These are phyloP conservation scores for Cardamine chenopodiifolia DNA, from an alignment of 345 rosid genomes.

Conservation along the genomic window DNA sequence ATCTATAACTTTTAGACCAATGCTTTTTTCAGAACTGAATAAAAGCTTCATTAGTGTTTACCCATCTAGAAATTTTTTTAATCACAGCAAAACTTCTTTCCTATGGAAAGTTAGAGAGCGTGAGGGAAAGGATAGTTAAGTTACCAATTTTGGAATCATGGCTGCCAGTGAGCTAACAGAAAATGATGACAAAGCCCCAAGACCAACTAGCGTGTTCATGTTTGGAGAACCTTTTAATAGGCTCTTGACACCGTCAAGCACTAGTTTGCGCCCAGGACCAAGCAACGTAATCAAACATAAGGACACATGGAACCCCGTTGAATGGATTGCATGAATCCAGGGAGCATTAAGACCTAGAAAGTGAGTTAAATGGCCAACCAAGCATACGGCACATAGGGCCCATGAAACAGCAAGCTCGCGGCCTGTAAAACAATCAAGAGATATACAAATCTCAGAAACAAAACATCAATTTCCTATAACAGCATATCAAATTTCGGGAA, in stretches of 20 bases:
- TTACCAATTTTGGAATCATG: conserved; percentile 78
- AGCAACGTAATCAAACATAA: conserved; percentile 83
- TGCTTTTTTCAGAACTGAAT: neutral
- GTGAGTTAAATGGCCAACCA: conserved; percentile 89
- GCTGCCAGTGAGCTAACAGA: conserved; percentile 85
- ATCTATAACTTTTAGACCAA: neutral
- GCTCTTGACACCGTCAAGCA: conserved; percentile 80
- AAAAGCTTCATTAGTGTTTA: neutral
- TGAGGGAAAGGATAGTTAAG: conserved; percentile 3
- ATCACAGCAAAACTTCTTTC: neutral
- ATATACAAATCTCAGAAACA: conserved; percentile 24
- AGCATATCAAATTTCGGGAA: neutral
- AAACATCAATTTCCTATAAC: conserved; percentile 22
- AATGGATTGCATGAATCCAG: conserved; percentile 85
- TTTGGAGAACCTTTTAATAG: conserved; percentile 85
- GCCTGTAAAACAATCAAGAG: conserved; percentile 50
- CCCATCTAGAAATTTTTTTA: too few species aligned
- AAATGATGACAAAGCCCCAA: conserved; percentile 95
- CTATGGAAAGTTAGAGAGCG: neutral
- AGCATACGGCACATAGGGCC: conserved; percentile 97
- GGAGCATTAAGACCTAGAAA: conserved; percentile 65
- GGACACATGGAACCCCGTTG: conserved; percentile 86
- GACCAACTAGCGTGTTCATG: conserved; percentile 97
- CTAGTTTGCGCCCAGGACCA: conserved; percentile 92
- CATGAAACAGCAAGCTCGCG: conserved; percentile 92